Percentiles rank a stretch among this genome's conserved stretches.
These are phyloP conservation scores for Inga leiocalycina DNA, from an alignment of 306 rosid genomes.

Conservation along the genomic window DNA sequence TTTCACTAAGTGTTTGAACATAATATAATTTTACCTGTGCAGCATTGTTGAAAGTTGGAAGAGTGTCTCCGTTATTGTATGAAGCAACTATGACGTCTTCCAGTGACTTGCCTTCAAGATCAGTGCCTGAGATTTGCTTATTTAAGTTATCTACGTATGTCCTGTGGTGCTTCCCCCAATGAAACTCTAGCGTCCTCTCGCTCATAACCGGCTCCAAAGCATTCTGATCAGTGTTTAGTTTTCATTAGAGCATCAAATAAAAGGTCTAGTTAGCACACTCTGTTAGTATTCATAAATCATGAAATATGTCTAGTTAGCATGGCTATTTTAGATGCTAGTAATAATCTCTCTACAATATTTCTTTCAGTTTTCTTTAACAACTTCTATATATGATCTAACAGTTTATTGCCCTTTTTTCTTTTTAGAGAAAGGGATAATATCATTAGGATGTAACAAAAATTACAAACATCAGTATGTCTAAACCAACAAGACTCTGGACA, in stretches of 20 bases:
- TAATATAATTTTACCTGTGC: not conserved
- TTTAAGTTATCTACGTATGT: not conserved
- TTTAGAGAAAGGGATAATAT: too few species aligned
- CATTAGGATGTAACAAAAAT: not conserved
- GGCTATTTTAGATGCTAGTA: too few species aligned
- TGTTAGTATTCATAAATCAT: too few species aligned
- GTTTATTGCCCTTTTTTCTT: too few species aligned
- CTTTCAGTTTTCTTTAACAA: too few species aligned
- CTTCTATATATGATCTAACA: too few species aligned
- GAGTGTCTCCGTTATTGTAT: not conserved
- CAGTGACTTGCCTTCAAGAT: not conserved
- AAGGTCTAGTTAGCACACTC: too few species aligned
- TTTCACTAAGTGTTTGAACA: not conserved
- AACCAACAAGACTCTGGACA: not conserved
- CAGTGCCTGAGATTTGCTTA: not conserved
- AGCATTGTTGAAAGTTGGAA: not conserved
- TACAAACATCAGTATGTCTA: too few species aligned
- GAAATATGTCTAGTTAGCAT: too few species aligned
- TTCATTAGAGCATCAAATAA: not conserved
- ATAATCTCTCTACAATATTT: too few species aligned
- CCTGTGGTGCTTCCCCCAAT: constrained; percentile 2
- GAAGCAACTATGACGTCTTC: not conserved
- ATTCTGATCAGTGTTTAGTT: not conserved
- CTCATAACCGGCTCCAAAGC: constrained; percentile 3
- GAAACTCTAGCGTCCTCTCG: not conserved